Evolutionary conservation across 805 yeast genomes (phyloP), one percentile per base, ranked within the genome.

Genomic region (Myxozyma udenii): DNA sequence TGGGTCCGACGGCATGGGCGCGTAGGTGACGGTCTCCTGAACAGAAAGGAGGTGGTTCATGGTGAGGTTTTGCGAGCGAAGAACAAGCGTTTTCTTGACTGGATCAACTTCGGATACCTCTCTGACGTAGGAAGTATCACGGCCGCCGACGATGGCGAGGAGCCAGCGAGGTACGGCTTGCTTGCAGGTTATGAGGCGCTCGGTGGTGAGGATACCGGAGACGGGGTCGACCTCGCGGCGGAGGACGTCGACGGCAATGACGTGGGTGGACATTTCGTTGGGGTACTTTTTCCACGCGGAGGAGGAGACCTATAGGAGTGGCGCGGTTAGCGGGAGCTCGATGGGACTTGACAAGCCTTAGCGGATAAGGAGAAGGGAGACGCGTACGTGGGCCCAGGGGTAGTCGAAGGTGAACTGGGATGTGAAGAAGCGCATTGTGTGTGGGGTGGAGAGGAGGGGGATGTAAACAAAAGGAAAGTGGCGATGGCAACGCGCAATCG

Each of bases 251-350:
- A 93, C 98, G 1, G 93, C 93, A 25, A 87, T 84, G 7, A 91
- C 98, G 68, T 91, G 98, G 0, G 95, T 79, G 5, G 96, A 83
- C 52, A 84, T 75, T 62, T 89, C 95, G 66, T 93, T 91, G n/a
- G 98, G 98, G 70, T 91, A 91, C 62, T 91, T 91, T 60, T 79
- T 81, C 98, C 98, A 91, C 46, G 98, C 97, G 1, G 95, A 89
- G 0, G 96, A 85, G n/a, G 61, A 58, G 22, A 58, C 59, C 50
- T 55, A 85, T 87, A 58, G n/a, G n/a, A n/a, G 81, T 84, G 14
- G 83, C 84, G 46, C 68, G 73, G 62, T 82, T 87, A 9, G 72
- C 23, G 18, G 11, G n/a, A n/a, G n/a, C n/a, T n/a, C n/a, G n/a
- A n/a, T n/a, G n/a, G n/a, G n/a, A n/a, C n/a, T n/a, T n/a, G n/a